Conservation (phyloP, 1,139 yeast genomes). For the Debaryomycetaceae sp. region DNA sequence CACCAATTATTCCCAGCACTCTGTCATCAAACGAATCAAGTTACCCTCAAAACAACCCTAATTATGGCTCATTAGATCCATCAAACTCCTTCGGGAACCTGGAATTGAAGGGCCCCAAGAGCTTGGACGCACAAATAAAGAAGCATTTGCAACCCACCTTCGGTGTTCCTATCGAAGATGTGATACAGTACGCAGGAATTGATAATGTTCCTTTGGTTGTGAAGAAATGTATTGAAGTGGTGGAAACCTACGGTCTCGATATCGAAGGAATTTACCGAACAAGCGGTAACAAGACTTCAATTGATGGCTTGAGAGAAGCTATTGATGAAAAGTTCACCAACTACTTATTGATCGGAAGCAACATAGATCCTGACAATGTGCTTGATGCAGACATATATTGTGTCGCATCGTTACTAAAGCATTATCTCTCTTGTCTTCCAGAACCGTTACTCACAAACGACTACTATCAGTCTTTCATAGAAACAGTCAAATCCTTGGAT, state of each 20-base stretch:
- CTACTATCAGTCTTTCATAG: slow-evolving; percentile 57
- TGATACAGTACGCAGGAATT: slow-evolving; percentile 74
- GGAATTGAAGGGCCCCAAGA: slow-evolving; percentile 42
- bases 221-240: slow-evolving; percentile 79
- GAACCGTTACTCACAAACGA: slow-evolving; percentile 64
- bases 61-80: slow-evolving; percentile 40
- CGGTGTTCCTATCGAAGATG: slow-evolving; percentile 74
- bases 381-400: slow-evolving; percentile 70
- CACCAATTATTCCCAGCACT: background rate
- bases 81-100: slow-evolving; percentile 23
- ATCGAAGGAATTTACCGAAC: slow-evolving; percentile 89
- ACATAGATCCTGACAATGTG: slow-evolving; percentile 43
- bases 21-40: background rate
- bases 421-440: slow-evolving; percentile 66
- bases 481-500: slow-evolving; percentile 62
- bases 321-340: slow-evolving; percentile 80
- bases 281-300: slow-evolving; percentile 72
- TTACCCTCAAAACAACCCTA: slow-evolving; percentile 3
- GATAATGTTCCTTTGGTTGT: slow-evolving; percentile 92
- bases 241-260: slow-evolving; percentile 79
- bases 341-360: slow-evolving; percentile 42
- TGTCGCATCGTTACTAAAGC: slow-evolving; percentile 67
- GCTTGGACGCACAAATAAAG: slow-evolving; percentile 25
- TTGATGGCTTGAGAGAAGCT: slow-evolving; percentile 66
- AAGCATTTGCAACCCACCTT: slow-evolving; percentile 57